Conservation (phyloP, 2,329 filamentous ascomycete genomes). For the Penicillium sclerotigenum region DNA sequence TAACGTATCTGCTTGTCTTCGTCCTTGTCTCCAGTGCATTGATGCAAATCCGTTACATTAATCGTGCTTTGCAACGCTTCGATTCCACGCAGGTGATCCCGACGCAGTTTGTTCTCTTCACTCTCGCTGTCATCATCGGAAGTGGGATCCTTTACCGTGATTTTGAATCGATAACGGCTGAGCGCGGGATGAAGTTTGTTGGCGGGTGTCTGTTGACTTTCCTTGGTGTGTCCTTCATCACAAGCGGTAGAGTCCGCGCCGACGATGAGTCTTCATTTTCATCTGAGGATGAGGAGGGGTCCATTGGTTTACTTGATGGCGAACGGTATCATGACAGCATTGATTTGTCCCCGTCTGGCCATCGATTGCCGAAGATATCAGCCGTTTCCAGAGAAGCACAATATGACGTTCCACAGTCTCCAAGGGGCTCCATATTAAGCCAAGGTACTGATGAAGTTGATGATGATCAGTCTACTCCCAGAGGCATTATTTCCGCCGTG, state of each 20-base stretch:
- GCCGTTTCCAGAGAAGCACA: constrained; percentile 14
- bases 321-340: constrained; percentile 39
- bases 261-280: constrained; percentile 62
- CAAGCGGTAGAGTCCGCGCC: constrained; percentile 67
- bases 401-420: constrained; percentile 25
- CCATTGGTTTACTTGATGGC: constrained; percentile 40
- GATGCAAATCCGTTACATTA: constrained; percentile 97
- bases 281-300: constrained; percentile 61
- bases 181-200: constrained; percentile 78
- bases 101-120: constrained; percentile 96
- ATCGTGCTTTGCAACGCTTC: constrained; percentile 84
- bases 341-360: constrained; percentile 29
- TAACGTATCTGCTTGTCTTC: constrained; percentile 81
- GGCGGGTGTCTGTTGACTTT: constrained; percentile 91
- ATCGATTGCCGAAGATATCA: constrained; percentile 18
- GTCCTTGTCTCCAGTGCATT: constrained; percentile 80
- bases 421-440: constrained; percentile 35
- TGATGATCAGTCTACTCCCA: constrained; percentile 34
- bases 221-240: constrained; percentile 95
- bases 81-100: constrained; percentile 98
- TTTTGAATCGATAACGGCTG: constrained; percentile 75
- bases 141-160: constrained; percentile 92
- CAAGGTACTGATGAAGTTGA: constrained; percentile 32
- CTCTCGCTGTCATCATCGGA: constrained; percentile 88
- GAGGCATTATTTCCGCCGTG: constrained; percentile 32